Evolutionary conservation across 768 basidiomycete genomes (phyloP), one percentile per base, ranked within the genome.

Genomic region (Lactarius deliciosus): DNA sequence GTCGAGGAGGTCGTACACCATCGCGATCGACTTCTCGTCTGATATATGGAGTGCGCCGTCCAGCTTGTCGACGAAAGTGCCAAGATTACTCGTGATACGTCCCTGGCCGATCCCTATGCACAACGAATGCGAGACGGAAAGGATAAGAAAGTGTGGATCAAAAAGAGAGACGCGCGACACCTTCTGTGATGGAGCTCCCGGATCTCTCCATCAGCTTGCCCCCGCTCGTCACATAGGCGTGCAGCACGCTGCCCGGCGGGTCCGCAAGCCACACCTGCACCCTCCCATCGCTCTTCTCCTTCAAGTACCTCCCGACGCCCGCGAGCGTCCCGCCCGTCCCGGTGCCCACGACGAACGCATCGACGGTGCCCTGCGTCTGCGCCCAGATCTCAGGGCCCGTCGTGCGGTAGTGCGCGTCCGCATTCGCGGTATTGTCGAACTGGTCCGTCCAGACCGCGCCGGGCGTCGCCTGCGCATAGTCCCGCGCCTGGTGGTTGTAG

Each of bases 371-470:
- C 43, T 80, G 71, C 2, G 87, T 94, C 76, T 98, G 96, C 61
- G 86, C 85, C 94, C 94, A 97, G 61, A 99, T 96, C 78, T 99
- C 97, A 0, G 97, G 97, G 0, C 96, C 97, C 4, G 96, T 99
- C 5, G 94, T 86, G 45, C 80, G 74, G 76, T 96, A 97, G 75
- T 99, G 97, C 22, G 88, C 89, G 25, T 87, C 72, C 18, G 96
- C 86, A 75, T 99, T 99, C 22, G 96, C 94, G 30, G 82, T 86
- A 78, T 98, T 98, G 79, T 98, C 96, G 74, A 99, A 98, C 77
- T 99, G 97, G 79, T 99, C 85, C 9, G 94, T 98, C 96, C 97
- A 98, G 64, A 98, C 85, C 11, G 94, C 89, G 74, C 97, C 97
- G 1, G 81, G 79, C 28, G 89, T 75, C 18, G 80, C 78, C 47